phyloP scores from a whole-genome alignment of 768 basidiomycete genomes.

The Cubamyces lactineus region DNA sequence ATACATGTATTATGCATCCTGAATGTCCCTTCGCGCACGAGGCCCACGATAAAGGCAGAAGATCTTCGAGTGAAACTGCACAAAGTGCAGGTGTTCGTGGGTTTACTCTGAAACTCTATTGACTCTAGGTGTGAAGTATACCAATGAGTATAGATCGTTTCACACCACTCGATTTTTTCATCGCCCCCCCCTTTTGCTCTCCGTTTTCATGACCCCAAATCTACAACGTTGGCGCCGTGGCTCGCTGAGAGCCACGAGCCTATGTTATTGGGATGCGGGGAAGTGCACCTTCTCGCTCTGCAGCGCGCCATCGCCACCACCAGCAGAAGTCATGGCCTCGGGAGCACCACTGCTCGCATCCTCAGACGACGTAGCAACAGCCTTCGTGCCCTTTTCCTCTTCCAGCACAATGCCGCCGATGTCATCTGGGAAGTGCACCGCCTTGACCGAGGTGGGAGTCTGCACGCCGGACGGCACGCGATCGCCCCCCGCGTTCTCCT shows the following conservation, averaged over 20 bases:
- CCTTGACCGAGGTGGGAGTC: slow-evolving; percentile 10
- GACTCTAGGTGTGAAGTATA: too few relatives aligned
- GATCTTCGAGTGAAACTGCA: too few relatives aligned
- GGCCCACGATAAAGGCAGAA: too few relatives aligned
- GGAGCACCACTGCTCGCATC: neutral
- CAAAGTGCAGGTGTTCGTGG: too few relatives aligned
- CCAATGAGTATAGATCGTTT: neutral
- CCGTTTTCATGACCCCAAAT: neutral
- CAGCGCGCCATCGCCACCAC: slow-evolving; percentile 4
- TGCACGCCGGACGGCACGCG: slow-evolving; percentile 1
- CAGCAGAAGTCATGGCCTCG: neutral
- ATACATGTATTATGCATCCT: too few relatives aligned
- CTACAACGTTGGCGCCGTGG: slow-evolving; percentile 7
- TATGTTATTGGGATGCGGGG: slow-evolving; percentile 42
- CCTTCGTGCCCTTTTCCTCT: neutral
- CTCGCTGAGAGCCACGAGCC: slow-evolving; percentile 25
- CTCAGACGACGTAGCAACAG: neutral
- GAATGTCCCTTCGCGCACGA: too few relatives aligned
- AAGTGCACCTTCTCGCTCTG: slow-evolving; percentile 37
- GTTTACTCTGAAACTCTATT: too few relatives aligned
- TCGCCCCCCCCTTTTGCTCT: neutral
- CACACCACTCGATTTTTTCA: slow-evolving; percentile 4
- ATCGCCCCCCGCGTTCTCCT: neutral
- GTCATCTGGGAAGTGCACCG: slow-evolving; percentile 14
- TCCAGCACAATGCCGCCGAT: neutral